phyloP scores from a whole-genome alignment of 2,329 filamentous ascomycete species.

The Paecilomyces niveus region DNA sequence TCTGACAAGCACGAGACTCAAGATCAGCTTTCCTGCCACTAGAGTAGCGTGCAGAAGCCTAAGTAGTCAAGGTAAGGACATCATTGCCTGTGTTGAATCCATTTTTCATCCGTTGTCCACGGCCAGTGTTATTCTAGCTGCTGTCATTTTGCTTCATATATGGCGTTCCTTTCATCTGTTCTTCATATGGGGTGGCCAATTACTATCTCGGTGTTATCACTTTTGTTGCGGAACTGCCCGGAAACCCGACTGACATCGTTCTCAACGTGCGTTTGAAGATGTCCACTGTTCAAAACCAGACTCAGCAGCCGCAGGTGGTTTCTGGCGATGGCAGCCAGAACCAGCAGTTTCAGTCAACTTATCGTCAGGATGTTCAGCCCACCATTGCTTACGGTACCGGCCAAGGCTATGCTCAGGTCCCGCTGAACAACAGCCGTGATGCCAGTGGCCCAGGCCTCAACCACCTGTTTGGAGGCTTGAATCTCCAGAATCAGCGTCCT shows the following conservation, averaged over 20 bases:
- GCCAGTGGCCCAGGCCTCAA: conserved; percentile 12
- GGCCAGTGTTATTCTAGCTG: not conserved
- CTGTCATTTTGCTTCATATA: not conserved
- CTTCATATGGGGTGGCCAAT: not conserved
- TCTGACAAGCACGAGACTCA: not conserved
- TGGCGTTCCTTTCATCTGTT: not conserved
- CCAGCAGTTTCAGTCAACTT: conserved; percentile 15
- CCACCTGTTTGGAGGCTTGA: conserved; percentile 19
- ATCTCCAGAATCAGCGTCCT: conserved; percentile 20
- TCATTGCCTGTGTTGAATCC: not conserved
- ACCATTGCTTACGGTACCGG: conserved; percentile 14
- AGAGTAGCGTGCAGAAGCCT: not conserved
- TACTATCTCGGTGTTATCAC: not conserved
- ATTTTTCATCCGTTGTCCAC: not conserved
- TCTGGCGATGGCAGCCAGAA: conserved; percentile 17
- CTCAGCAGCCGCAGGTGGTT: conserved; percentile 13
- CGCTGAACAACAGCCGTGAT: conserved; percentile 11
- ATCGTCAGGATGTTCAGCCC: conserved; percentile 18
- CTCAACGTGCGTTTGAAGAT: conserved; percentile 3
- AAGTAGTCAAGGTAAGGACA: not conserved
- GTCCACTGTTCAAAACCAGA: conserved; percentile 17
- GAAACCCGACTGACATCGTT: not conserved
- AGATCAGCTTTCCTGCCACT: not conserved
- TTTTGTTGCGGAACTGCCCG: not conserved
- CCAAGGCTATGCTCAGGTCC: conserved; percentile 14